phyloP scores from a whole-genome alignment of 139 green algal species.

The Trebouxia sp. region DNA sequence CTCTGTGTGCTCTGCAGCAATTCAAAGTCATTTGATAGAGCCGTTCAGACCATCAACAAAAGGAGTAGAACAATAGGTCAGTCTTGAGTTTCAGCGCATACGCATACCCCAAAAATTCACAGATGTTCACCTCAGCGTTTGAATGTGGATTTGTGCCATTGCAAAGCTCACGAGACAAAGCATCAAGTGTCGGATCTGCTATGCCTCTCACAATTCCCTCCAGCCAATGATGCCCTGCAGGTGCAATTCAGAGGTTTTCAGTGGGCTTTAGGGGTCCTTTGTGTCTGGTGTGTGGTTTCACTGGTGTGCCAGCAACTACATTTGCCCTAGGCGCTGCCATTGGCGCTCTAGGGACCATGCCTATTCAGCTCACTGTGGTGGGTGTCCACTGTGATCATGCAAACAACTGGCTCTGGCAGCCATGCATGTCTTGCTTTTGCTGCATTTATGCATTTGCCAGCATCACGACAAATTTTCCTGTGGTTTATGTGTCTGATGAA shows the following conservation, averaged over 20 bases:
- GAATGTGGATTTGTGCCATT: too few relatives aligned
- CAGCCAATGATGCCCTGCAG: conserved; percentile 23
- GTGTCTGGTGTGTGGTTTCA: conserved; percentile 42
- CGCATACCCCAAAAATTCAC: too few relatives aligned
- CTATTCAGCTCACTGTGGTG: conserved; percentile 28
- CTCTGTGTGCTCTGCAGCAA: conserved; percentile 26
- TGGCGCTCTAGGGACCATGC: conserved; percentile 33
- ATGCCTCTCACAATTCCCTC: background rate
- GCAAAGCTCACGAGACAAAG: too few relatives aligned
- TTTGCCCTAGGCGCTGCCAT: conserved; percentile 37
- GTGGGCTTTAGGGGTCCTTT: conserved; percentile 43
- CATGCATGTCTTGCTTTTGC: background rate
- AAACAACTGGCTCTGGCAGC: background rate
- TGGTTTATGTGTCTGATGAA: too few relatives aligned
- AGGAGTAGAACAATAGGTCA: conserved; percentile 35
- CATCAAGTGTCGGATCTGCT: background rate
- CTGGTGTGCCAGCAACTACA: conserved; percentile 27
- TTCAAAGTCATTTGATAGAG: conserved; percentile 23
- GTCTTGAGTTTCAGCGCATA: background rate
- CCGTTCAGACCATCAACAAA: conserved; percentile 22
- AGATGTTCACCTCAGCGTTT: too few relatives aligned
- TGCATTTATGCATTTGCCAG: background rate
- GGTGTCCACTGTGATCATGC: background rate
- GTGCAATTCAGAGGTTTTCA: conserved; percentile 40
- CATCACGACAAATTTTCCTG: too few relatives aligned